Evolutionary conservation across 805 yeast species (phyloP).

Genomic region (Yamadazyma kitorensis): DNA sequence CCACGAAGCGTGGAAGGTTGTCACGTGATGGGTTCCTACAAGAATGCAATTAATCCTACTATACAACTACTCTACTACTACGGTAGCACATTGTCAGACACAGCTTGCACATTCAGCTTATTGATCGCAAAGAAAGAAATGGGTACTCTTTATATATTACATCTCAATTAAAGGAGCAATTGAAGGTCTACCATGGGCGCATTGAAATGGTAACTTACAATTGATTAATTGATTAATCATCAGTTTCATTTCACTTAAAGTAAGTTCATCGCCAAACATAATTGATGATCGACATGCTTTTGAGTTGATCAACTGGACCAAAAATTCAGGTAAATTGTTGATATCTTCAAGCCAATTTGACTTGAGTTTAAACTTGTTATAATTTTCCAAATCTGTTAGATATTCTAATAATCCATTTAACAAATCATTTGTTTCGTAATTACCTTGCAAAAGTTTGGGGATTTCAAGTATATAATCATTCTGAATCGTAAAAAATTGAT

Average conservation of each 20-base stretch:
- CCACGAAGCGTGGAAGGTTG: too few relatives aligned
- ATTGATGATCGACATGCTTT: constrained; percentile 68
- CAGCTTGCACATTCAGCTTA: too few relatives aligned
- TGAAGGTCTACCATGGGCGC: constrained; percentile 88
- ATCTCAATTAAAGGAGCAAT: too few relatives aligned
- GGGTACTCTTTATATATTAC: too few relatives aligned
- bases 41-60: too few relatives aligned
- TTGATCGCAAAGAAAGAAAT: too few relatives aligned
- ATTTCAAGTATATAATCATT: not conserved
- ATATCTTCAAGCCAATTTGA: constrained; percentile 20
- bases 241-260: constrained; percentile 38
- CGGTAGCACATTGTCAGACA: too few relatives aligned
- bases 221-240: constrained; percentile 40
- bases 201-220: constrained; percentile 66
- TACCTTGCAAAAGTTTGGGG: not conserved
- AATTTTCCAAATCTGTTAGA: constrained; percentile 38
- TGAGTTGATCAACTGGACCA: constrained; percentile 51
- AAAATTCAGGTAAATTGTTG: constrained; percentile 45
- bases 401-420: constrained; percentile 35
- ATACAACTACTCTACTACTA: too few relatives aligned
- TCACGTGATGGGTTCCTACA: too few relatives aligned
- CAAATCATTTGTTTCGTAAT: not conserved
- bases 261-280: constrained; percentile 64
- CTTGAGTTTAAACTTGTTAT: constrained; percentile 40
- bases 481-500: constrained; percentile 11